Evolutionary conservation across 306 rosid genomes (phyloP).

Genomic region (Cucurbita maxima): DNA sequence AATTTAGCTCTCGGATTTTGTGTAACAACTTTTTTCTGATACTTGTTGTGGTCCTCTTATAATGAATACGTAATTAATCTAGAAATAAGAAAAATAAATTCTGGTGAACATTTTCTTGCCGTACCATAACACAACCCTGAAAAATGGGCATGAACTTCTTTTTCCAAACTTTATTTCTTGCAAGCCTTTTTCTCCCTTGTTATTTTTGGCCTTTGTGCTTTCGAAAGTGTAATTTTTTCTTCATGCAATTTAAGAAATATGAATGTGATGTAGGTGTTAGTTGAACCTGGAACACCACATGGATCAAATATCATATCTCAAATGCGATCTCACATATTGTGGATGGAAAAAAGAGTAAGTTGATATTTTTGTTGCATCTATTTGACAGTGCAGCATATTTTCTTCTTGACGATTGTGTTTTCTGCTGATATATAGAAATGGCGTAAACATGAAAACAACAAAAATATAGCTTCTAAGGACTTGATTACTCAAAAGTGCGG

Average conservation of each 20-base stretch:
- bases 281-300: slow-evolving; percentile 93
- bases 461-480: slow-evolving; percentile 38
- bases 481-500: slow-evolving; percentile 43
- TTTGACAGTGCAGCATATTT: background rate
- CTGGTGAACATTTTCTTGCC: background rate
- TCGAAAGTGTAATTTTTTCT: background rate
- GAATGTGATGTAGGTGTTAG: slow-evolving; percentile 43
- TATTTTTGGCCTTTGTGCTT: background rate
- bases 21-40: background rate
- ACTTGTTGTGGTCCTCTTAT: background rate
- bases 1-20: slow-evolving; percentile 10
- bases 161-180: background rate
- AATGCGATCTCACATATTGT: slow-evolving; percentile 82
- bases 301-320: slow-evolving; percentile 83
- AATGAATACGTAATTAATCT: background rate
- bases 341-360: slow-evolving; percentile 84
- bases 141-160: background rate
- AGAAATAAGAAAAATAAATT: background rate
- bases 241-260: slow-evolving; percentile 4
- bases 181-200: background rate
- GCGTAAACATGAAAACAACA: slow-evolving; percentile 34
- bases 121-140: background rate
- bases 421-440: slow-evolving; percentile 27
- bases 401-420: slow-evolving; percentile 1
- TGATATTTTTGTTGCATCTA: background rate